A percentile compares a stretch with the other conserved stretches of the same genome.
These are phyloP conservation scores for Ceratocystis colombiana DNA, from an alignment of 2,329 filamentous ascomycete genomes.

Conservation along the genomic window DNA sequence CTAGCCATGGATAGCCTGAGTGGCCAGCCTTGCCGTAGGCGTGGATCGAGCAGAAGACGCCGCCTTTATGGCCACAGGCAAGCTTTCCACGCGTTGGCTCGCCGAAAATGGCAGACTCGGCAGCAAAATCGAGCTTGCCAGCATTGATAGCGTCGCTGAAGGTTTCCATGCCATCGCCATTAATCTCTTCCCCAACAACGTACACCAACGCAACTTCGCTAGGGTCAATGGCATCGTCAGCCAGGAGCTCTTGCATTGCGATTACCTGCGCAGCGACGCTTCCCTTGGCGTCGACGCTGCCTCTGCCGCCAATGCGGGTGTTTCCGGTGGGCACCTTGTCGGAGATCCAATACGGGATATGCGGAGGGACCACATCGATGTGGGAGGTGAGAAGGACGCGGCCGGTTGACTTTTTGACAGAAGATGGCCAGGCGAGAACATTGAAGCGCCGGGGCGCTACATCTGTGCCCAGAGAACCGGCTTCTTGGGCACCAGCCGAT, in stretches of 20 bases:
- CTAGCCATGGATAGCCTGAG: constrained; percentile 85
- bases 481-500: not conserved
- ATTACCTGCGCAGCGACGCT: constrained; percentile 63
- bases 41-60: constrained; percentile 54
- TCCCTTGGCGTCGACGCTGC: constrained; percentile 62
- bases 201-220: constrained; percentile 52
- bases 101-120: constrained; percentile 72
- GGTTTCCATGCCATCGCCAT: constrained; percentile 66
- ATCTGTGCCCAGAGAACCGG: constrained; percentile 27
- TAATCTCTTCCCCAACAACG: constrained; percentile 73
- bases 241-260: constrained; percentile 50
- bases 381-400: constrained; percentile 64
- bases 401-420: constrained; percentile 39
- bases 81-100: constrained; percentile 87
- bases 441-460: constrained; percentile 50
- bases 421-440: constrained; percentile 56
- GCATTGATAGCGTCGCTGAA: constrained; percentile 37
- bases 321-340: constrained; percentile 35
- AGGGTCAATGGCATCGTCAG: constrained; percentile 34
- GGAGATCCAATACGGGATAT: constrained; percentile 56
- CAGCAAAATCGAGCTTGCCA: not conserved
- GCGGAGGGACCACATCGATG: constrained; percentile 69
- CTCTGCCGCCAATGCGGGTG: constrained; percentile 57
- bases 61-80: constrained; percentile 85
- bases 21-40: constrained; percentile 71